Evolutionary conservation across 1,284 basidiomycete genomes (phyloP), one percentile per base, ranked within the genome.

Genomic region (Leccinum variabile): DNA sequence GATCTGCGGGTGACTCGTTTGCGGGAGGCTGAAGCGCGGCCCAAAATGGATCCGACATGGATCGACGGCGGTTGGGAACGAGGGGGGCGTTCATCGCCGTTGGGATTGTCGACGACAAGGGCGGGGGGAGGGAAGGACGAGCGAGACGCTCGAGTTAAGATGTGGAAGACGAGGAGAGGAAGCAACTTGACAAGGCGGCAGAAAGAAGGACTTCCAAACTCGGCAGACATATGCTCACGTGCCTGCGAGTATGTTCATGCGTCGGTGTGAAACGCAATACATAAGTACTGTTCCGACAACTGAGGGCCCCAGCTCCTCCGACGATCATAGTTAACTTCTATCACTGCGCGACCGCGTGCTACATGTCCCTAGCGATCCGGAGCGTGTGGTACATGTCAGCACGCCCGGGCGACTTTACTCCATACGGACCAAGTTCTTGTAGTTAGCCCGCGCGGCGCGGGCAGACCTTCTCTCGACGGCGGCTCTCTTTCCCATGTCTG

Each of bases 21-120:
- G 79, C 76, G 2, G 91, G 91, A 3, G 91, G 91, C 13, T 80
- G 81, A 53, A 92, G 80, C 33, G 82, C 84, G 59, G 78, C 82
- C 58, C 84, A 76, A 68, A 93, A 82, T 53, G 91, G 91, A 78
- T 93, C 91, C 33, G 87, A 88, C 62, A 79, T 72, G 52, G 81
- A 81, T 65, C 84, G 77, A 54, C 80, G 77, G 46, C 79, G 77
- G 69, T 76, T 77, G 18, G 73, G 72, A 55, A 76, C 74, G 49
- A 77, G 73, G 16, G 73, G 71, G 9, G 55, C 30, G 59, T 63
- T 64, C 72, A 73, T 73, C 66, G 46, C 60, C 56, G 54, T 41
- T 57, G 57, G 56, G 57, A 16, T 16, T 44, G 56, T 33, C 56
- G 41, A 56, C 46, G 57, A 62, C 3, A 54, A 53, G 44, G 56